Percentiles rank a stretch among this genome's conserved stretches.
These are phyloP conservation scores for Eucalyptus viminalis DNA, from an alignment of 345 rosid species.

Conservation along the genomic window DNA sequence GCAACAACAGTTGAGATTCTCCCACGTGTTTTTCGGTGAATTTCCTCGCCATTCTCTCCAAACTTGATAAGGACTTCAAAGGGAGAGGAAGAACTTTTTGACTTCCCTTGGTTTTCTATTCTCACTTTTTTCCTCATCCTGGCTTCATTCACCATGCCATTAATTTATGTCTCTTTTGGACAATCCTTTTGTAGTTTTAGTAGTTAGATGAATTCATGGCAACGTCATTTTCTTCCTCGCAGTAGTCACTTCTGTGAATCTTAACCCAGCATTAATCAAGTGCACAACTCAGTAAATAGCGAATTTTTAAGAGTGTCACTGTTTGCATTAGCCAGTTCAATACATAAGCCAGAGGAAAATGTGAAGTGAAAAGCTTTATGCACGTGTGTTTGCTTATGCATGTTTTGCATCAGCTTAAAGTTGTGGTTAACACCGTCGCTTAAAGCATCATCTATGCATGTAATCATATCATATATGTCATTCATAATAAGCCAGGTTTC, in stretches of 20 bases:
- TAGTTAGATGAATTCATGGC: neutral
- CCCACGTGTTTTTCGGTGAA: neutral
- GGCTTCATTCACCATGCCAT: neutral
- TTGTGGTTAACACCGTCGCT: neutral
- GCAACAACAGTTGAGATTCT: neutral
- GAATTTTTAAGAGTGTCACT: neutral
- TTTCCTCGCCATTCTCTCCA: neutral
- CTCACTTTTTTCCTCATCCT: neutral
- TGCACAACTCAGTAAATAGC: neutral
- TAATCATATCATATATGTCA: no score
- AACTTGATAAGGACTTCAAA: neutral
- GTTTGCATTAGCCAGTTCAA: neutral
- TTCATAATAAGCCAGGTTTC: no score
- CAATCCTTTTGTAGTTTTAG: neutral
- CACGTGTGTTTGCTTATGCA: neutral
- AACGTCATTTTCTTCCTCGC: neutral
- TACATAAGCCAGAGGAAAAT: neutral
- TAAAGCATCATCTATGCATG: no score
- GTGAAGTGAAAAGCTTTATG: neutral
- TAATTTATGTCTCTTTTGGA: neutral
- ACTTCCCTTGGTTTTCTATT: neutral
- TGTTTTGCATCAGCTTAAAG: neutral
- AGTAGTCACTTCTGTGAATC: neutral
- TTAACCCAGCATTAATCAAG: neutral
- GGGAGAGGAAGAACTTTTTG: neutral